Base-by-base conservation (phyloP, 768 basidiomycete species). In the Daedalea quercina region DNA sequence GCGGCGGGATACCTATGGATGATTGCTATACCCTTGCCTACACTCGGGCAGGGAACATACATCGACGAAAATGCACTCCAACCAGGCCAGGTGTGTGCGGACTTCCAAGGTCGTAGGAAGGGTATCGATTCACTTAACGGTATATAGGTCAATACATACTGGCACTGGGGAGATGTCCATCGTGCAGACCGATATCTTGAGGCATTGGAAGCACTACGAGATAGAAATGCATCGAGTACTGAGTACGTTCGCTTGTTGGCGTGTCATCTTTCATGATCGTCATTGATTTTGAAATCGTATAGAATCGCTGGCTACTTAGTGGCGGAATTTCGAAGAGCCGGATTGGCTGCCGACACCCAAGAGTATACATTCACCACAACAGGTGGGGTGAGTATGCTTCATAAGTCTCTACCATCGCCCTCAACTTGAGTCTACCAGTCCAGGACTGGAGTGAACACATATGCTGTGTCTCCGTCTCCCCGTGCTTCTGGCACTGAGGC, bases 21-120 rank as follows among this genome's bases (percentile, higher is more conserved):
- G 69, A 57, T 85, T n/a, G 69, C 79, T 4, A 74, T 96, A 49
- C 94, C 94, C 3, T 75, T 77, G 12, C 73, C 81, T 4, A 70
- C 70, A 1, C 73, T 94, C 3, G 84, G 82, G 17, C 76, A 81
- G 57, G 67, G 71, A 9, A 89, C 84, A 9, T 95, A 92, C 65
- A 87, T 95, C 47, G 93, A 95, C 66, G 96, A 99, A 71, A 96
- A 98, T 66, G 95, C 96, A 1, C 70, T 99, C 19, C 91, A 94
- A 62, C 94, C 96, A 9, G 85, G 80, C 4, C 93, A 95, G 74
- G 94, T 94, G 60, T 46, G 66, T 63, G 11, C 9, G 0, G 28
- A 15, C 22, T 22, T 26, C 11, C 41, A 20, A 49, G 34, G 13
- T 55, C 19, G 37, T n/a, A n/a, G n/a, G n/a, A n/a, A 15, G 7